A percentile compares a stretch with the other conserved stretches of the same genome.
These are phyloP conservation scores for Globisporangium ultimum DNA, from an alignment of 352 stramenopile genomes.

Conservation along the genomic window DNA sequence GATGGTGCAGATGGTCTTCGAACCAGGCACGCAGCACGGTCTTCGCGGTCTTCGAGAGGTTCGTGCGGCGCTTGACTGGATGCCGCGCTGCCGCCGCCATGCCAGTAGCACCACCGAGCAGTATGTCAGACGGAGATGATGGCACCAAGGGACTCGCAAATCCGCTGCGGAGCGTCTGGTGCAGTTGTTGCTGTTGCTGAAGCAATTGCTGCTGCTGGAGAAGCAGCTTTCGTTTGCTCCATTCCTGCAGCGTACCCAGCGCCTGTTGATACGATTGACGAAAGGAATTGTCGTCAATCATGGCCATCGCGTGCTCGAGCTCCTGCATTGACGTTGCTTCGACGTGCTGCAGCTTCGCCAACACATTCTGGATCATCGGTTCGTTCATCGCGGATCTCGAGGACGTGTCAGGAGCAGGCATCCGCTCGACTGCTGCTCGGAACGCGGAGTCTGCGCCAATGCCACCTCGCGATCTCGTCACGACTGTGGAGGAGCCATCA, in stretches of 20 bases:
- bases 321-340: constrained; percentile 14
- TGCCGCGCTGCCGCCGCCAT: neutral
- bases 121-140: constrained; percentile 1
- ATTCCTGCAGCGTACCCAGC: constrained; percentile 26
- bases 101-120: neutral
- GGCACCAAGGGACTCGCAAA: neutral
- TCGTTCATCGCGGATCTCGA: neutral
- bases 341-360: constrained; percentile 10
- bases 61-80: constrained; percentile 67
- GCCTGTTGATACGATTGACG: constrained; percentile 25
- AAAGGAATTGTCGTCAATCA: constrained; percentile 21
- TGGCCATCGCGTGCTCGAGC: constrained; percentile 19
- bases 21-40: constrained; percentile 78
- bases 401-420: constrained; percentile 14
- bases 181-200: constrained; percentile 7
- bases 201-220: constrained; percentile 22
- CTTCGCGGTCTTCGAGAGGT: constrained; percentile 72
- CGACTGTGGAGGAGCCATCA: neutral
- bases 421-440: constrained; percentile 19
- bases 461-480: constrained; percentile 7
- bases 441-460: constrained; percentile 13
- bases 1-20: constrained; percentile 79
- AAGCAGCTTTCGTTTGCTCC: constrained; percentile 25
- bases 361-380: constrained; percentile 11
- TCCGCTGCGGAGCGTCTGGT: neutral